Evolutionary conservation across 2,329 filamentous ascomycete species (phyloP), one percentile per base, ranked within the genome.

Genomic region (Beauveria australis): DNA sequence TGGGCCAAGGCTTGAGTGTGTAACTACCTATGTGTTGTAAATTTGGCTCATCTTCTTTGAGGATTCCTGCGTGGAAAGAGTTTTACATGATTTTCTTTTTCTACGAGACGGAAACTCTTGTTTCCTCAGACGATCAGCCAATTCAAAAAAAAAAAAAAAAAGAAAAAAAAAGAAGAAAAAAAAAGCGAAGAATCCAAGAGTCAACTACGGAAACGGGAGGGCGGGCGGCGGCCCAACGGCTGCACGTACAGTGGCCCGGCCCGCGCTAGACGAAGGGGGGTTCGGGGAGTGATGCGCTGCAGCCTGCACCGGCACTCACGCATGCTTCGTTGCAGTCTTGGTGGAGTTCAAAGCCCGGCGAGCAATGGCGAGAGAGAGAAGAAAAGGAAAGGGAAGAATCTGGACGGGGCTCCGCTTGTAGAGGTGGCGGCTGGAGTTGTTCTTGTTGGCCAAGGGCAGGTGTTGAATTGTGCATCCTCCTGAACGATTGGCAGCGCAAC

Each of bases 271-370:
- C 12, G 33, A 16, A 16, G 33, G 33, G 33, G 33, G 33, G 33
- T 37, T 37, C 33, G 12, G 33, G 33, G 33, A 10, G 33, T 40
- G 41, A 55, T 55, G 53, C 53, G n/a, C 33, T 37, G 53, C 41
- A 47, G 30, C 30, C 30, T 33, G 33, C 12, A 37, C 16, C 12
- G 33, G 33, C 33, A 5, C 14, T 5, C 30, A 33, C 30, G 33
- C 33, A n/a, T 53, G 33, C 51, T 40, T 58, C 22, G 55, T 58
- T 58, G 46, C 55, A 51, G 46, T 58, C 41, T 41, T 22, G 44
- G 55, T 43, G 55, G 49, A 33, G 47, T 33, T 22, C 19, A 18
- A 44, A 18, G 16, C 18, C 9, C 8, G 28, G 43, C 44, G 19
- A 9, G 41, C 37, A 6, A 19, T 12, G 54, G 33, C 33, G 12